Conservation (phyloP, 2,329 filamentous ascomycete genomes). For the Erysiphe neolycopersici region DNA sequence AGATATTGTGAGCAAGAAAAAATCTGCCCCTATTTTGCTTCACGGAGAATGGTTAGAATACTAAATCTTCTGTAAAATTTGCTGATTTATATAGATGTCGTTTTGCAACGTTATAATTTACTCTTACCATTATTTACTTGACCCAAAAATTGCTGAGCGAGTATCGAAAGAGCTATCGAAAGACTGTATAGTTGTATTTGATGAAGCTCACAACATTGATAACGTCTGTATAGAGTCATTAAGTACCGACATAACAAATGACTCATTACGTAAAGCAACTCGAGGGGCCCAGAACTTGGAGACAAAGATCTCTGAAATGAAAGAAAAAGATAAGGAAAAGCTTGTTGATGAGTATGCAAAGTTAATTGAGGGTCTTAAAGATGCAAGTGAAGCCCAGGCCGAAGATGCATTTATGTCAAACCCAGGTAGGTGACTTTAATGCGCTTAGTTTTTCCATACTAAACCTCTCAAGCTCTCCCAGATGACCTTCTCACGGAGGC, state of each 20-base stretch:
- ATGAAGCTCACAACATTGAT: conserved; percentile 97
- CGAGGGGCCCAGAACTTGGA: conserved; percentile 79
- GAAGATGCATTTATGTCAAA: conserved; percentile 97
- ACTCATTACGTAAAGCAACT: conserved; percentile 73
- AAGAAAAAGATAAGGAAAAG: conserved; percentile 81
- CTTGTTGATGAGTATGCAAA: conserved; percentile 89
- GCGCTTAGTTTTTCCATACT: background rate
- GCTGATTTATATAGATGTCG: conserved; percentile 40
- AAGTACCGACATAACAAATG: conserved; percentile 90
- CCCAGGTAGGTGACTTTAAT: conserved; percentile 20
- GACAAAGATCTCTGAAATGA: conserved; percentile 77
- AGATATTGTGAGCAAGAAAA: conserved; percentile 85
- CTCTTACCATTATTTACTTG: conserved; percentile 92
- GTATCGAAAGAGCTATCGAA: conserved; percentile 78
- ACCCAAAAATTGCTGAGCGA: conserved; percentile 81
- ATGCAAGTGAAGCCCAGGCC: conserved; percentile 66
- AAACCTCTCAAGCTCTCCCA: conserved; percentile 36
- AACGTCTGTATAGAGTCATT: conserved; percentile 97
- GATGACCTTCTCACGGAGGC: conserved; percentile 89
- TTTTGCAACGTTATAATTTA: conserved; percentile 99
- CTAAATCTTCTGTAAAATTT: background rate
- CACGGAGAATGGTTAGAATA: conserved; percentile 53
- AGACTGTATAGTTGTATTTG: conserved; percentile 95
- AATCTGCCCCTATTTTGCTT: conserved; percentile 94
- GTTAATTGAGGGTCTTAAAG: conserved; percentile 69